phyloP scores from a whole-genome alignment of 1,284 basidiomycete species.

The Papiliotrema flavescens region DNA sequence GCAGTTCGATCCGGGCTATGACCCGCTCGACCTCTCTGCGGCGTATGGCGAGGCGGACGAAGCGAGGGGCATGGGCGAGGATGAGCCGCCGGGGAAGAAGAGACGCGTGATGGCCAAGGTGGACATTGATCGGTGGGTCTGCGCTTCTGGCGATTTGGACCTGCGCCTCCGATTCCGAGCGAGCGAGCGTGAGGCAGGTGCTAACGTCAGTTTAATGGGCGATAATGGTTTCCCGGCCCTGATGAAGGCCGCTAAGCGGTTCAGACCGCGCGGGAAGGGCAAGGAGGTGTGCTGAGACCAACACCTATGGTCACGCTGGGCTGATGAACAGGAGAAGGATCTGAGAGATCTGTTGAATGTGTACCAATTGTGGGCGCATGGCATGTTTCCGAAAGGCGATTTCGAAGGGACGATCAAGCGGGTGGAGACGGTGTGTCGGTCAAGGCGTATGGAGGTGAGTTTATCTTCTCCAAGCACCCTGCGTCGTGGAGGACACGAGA shows the following conservation, averaged over 20 bases:
- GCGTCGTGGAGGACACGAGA: too few relatives aligned
- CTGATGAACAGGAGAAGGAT: slow-evolving; percentile 60
- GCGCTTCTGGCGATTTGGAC: background rate
- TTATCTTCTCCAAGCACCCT: slow-evolving; percentile 4
- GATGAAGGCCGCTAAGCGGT: slow-evolving; percentile 66
- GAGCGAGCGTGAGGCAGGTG: background rate
- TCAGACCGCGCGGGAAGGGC: slow-evolving; percentile 79
- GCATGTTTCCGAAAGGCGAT: slow-evolving; percentile 78
- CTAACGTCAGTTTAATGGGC: slow-evolving; percentile 56
- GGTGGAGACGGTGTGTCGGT: slow-evolving; percentile 80
- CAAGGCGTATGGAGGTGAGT: slow-evolving; percentile 74
- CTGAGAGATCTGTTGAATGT: slow-evolving; percentile 70
- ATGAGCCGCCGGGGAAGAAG: slow-evolving; percentile 49
- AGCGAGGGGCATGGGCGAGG: slow-evolving; percentile 23
- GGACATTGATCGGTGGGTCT: slow-evolving; percentile 61
- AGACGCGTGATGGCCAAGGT: slow-evolving; percentile 59
- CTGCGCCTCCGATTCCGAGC: background rate
- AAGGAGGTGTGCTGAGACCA: slow-evolving; percentile 64
- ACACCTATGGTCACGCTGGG: background rate
- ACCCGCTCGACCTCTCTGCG: background rate
- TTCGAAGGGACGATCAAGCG: slow-evolving; percentile 76
- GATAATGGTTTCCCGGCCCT: slow-evolving; percentile 72
- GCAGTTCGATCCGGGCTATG: background rate
- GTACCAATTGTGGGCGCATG: slow-evolving; percentile 90
- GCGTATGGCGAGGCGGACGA: background rate